A percentile compares a stretch with the other conserved stretches of the same genome.
phyloP scores from a whole-genome alignment of 2,329 filamentous ascomycete species.

The Achaetomium macrosporum region DNA sequence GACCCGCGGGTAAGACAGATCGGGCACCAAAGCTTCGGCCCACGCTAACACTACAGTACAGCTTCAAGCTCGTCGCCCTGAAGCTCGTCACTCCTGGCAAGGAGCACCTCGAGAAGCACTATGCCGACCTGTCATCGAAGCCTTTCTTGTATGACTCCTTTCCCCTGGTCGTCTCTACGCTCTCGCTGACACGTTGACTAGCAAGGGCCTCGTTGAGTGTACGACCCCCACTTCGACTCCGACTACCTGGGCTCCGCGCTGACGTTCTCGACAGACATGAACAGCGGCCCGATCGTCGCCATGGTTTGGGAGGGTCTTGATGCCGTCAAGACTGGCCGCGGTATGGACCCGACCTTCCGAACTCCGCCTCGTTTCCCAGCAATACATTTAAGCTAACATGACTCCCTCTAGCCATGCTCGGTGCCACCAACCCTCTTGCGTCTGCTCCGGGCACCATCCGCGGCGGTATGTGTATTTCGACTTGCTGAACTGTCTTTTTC shows the following conservation, averaged over 20 bases:
- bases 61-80: conserved; percentile 97
- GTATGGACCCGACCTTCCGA: conserved; percentile 52
- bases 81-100: conserved; percentile 87
- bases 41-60: conserved; percentile 32
- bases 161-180: too few relatives aligned
- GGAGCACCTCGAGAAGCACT: conserved; percentile 98
- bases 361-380: not conserved
- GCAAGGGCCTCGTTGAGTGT: conserved; percentile 87
- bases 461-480: conserved; percentile 40
- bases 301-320: conserved; percentile 99
- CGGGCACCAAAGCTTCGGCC: not conserved
- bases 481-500: conserved; percentile 35
- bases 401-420: conserved; percentile 64
- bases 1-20: conserved; percentile 69
- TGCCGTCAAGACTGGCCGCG: conserved; percentile 95
- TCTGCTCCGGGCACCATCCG: conserved; percentile 97
- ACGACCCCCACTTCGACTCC: conserved; percentile 35
- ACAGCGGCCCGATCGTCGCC: conserved; percentile 91
- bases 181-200: too few relatives aligned
- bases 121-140: conserved; percentile 31
- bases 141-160: conserved; percentile 19
- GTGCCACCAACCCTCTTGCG: conserved; percentile 96
- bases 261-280: conserved; percentile 66
- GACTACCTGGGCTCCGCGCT: conserved; percentile 3
- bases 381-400: conserved; percentile 19